Conservation (phyloP, 169 alveolate genomes). For the Plasmodium fragile region DNA sequence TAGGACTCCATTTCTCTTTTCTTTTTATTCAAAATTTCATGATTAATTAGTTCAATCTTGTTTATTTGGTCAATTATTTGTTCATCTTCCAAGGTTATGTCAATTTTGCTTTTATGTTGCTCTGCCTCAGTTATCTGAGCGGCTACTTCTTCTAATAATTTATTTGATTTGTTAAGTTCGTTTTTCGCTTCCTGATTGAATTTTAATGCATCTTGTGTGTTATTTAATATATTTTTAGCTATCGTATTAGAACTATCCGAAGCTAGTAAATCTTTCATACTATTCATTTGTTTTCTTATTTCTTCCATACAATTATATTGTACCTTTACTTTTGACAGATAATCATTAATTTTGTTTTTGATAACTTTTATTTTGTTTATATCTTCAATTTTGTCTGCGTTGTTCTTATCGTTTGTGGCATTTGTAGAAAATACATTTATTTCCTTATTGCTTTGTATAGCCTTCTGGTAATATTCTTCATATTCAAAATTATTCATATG, state of each 20-base stretch:
- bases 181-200: neutral
- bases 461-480: neutral
- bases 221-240: neutral
- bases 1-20: neutral
- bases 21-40: neutral
- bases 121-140: neutral
- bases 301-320: constrained; percentile 1
- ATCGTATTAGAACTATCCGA: neutral
- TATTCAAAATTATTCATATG: neutral
- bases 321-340: neutral
- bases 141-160: neutral
- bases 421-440: neutral
- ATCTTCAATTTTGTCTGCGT: neutral
- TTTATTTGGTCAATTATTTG: neutral
- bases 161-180: neutral
- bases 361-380: neutral
- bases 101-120: neutral
- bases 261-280: neutral
- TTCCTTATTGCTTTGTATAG: neutral
- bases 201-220: neutral
- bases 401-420: neutral
- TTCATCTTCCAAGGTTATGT: neutral
- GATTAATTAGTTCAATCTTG: neutral
- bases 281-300: neutral
- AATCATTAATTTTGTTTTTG: neutral